Percentiles rank a stretch among this genome's conserved stretches.
Evolutionary conservation across 495 filamentous ascomycete species (phyloP).

Genomic region (Daldinia childiae): DNA sequence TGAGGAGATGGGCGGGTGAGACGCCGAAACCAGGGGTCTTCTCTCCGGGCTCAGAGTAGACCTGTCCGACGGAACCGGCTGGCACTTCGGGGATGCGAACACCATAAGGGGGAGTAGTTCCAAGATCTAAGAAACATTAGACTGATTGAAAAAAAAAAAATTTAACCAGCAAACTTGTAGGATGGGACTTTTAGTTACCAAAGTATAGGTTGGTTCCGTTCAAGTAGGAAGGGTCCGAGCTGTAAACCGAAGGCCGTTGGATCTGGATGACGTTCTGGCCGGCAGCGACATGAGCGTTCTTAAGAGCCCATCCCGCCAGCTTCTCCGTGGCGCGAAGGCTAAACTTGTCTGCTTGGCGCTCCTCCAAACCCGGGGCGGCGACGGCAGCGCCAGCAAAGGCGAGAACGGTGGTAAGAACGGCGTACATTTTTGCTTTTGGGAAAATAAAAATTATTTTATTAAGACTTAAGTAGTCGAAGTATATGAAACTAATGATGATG

Average conservation of each 20-base stretch:
- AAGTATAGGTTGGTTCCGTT: conserved; percentile 27
- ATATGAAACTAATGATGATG: neutral
- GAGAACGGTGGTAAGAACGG: neutral
- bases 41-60: neutral
- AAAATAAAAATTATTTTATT: neutral
- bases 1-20: neutral
- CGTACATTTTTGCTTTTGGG: neutral
- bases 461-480: no score
- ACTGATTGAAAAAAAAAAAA: neutral
- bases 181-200: conserved; percentile 10
- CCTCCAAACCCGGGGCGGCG: neutral
- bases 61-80: neutral
- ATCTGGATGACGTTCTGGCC: conserved; percentile 26
- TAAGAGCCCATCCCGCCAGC: conserved; percentile 25
- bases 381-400: neutral
- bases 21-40: neutral
- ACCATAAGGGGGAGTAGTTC: neutral
- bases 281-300: conserved; percentile 19
- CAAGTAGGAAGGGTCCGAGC: conserved; percentile 21
- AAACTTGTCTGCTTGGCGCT: neutral
- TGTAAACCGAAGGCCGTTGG: conserved; percentile 21
- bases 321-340: conserved; percentile 17
- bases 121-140: neutral
- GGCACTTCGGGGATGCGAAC: neutral
- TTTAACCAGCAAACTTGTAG: neutral